Evolutionary conservation across 129 eudicot species (phyloP).

Genomic region (Pseudognaphalium luteoalbum): DNA sequence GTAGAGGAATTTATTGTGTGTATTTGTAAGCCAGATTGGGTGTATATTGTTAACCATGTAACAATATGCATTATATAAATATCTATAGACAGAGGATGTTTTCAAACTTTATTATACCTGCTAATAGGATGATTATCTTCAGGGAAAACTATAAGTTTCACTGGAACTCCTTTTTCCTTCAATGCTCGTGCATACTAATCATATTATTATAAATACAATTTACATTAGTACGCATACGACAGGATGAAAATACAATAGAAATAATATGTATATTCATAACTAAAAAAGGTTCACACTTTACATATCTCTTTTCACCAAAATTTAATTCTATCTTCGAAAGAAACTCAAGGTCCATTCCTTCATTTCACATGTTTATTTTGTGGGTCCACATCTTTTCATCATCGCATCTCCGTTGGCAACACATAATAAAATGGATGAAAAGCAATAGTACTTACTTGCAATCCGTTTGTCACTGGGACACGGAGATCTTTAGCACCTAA

Average conservation of each 20-base stretch:
- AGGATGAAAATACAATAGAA: background rate
- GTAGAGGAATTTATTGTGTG: background rate
- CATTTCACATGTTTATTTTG: background rate
- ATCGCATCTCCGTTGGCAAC: background rate
- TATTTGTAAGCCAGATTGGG: background rate
- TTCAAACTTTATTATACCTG: slow-evolving; percentile 38
- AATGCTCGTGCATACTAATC: slow-evolving; percentile 78
- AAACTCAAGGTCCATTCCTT: background rate
- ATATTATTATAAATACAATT: background rate
- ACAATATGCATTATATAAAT: background rate
- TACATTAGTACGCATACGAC: slow-evolving; percentile 1
- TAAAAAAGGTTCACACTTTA: background rate
- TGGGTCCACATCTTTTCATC: background rate
- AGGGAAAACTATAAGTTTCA: slow-evolving; percentile 79
- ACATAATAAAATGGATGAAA: background rate
- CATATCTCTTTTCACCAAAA: background rate
- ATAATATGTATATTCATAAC: background rate
- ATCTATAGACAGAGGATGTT: background rate
- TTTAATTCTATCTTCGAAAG: background rate
- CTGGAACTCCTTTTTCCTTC: slow-evolving; percentile 72
- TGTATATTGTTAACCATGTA: background rate
- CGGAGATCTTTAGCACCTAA: slow-evolving; percentile 94
- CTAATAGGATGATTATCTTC: slow-evolving; percentile 66
- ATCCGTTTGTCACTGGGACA: slow-evolving; percentile 79
- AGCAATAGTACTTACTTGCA: slow-evolving; percentile 62